These are phyloP conservation scores for Steccherinum ochraceum DNA, from an alignment of 768 basidiomycete species.

Conservation along the genomic window DNA sequence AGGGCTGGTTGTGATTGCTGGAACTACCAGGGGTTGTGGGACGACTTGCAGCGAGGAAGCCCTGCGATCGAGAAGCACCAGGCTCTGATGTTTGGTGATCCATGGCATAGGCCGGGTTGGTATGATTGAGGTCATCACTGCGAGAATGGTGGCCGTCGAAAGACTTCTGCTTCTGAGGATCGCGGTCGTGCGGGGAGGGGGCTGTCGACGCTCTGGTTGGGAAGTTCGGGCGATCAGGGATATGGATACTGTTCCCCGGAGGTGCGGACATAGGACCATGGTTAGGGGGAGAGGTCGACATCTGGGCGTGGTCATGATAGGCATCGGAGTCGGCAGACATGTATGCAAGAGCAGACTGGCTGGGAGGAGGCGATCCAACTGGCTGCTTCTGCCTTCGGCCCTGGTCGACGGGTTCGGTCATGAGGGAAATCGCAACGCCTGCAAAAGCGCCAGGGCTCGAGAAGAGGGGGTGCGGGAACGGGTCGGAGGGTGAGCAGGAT, in stretches of 20 bases:
- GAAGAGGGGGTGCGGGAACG: not conserved
- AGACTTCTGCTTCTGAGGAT: conserved; percentile 38
- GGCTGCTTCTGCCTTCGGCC: conserved; percentile 18
- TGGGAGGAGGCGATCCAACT: conserved; percentile 15
- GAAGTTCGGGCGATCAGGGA: conserved; percentile 44
- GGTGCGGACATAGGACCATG: conserved; percentile 12
- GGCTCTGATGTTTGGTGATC: conserved; percentile 20
- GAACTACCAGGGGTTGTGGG: conserved; percentile 54
- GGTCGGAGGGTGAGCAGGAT: not conserved
- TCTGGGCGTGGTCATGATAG: conserved; percentile 13
- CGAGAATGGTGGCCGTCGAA: conserved; percentile 43
- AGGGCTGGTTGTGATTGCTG: conserved; percentile 39
- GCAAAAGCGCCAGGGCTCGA: conserved; percentile 9
- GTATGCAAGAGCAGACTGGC: conserved; percentile 24
- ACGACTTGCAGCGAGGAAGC: conserved; percentile 50
- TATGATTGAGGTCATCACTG: conserved; percentile 70
- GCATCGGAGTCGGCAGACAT: conserved; percentile 21
- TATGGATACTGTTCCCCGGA: conserved; percentile 9
- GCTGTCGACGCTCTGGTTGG: conserved; percentile 65
- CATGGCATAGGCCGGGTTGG: conserved; percentile 18
- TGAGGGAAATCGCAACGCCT: conserved; percentile 4
- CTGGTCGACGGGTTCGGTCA: conserved; percentile 17
- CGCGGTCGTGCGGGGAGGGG: conserved; percentile 44
- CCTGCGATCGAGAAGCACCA: conserved; percentile 18
- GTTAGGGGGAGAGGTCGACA: conserved; percentile 11